Evolutionary conservation across 495 filamentous ascomycete genomes (phyloP).

Genomic region (Trichoderma gamsii): DNA sequence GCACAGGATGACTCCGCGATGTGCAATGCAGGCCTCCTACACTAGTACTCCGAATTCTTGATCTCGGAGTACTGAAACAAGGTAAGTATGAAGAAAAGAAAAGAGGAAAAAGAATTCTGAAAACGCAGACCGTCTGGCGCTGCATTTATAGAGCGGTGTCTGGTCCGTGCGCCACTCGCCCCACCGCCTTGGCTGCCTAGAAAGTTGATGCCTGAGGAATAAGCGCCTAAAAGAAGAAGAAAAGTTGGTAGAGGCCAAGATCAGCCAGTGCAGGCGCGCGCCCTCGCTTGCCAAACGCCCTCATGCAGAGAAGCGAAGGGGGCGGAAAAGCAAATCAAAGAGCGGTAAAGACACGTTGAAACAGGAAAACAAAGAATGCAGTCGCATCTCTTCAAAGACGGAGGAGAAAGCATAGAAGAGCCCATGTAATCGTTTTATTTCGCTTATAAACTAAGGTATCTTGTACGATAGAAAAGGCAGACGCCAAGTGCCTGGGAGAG

Average conservation of each 20-base stretch:
- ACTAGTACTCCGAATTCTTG: slow-evolving; percentile 11
- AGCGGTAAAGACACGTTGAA: neutral
- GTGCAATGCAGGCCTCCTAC: slow-evolving; percentile 13
- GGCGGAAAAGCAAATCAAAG: neutral
- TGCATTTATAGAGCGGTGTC: neutral
- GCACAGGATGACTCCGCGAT: slow-evolving; percentile 12
- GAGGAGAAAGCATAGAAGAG: neutral
- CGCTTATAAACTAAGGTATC: too few relatives aligned
- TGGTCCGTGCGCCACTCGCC: neutral
- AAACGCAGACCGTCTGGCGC: neutral
- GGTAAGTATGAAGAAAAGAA: slow-evolving; percentile 13
- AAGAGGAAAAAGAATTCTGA: neutral
- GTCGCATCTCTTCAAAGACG: neutral
- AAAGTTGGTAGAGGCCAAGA: too few relatives aligned
- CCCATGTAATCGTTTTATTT: too few relatives aligned
- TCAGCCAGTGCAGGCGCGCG: neutral
- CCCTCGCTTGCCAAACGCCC: slow-evolving; percentile 4
- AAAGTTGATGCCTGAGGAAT: neutral
- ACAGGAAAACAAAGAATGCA: neutral
- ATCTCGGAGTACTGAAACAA: slow-evolving; percentile 11
- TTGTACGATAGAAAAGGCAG: too few relatives aligned
- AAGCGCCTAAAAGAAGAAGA: neutral
- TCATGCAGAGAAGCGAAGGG: neutral
- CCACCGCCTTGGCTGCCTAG: neutral
- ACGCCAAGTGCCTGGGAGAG: too few relatives aligned